These are phyloP conservation scores for Cerrena zonata DNA, from an alignment of 1,284 basidiomycete genomes.

Conservation along the genomic window DNA sequence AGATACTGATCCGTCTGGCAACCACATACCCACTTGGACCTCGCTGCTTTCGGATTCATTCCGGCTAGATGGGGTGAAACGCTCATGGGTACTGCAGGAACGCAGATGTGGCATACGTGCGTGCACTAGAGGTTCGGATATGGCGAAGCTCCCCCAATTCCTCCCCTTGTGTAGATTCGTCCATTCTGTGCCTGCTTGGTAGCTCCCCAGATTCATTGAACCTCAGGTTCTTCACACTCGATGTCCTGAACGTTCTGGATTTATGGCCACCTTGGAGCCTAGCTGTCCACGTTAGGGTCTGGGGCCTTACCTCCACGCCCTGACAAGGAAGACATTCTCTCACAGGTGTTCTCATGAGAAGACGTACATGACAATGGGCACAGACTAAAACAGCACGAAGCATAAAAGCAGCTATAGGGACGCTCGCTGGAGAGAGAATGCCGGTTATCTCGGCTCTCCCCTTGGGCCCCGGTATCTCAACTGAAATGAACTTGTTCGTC, in stretches of 20 bases:
- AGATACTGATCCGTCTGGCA: neutral
- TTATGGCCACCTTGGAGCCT: neutral
- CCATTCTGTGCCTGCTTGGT: too few relatives aligned
- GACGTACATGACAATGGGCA: too few relatives aligned
- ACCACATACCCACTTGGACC: neutral
- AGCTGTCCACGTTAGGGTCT: neutral
- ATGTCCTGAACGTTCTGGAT: neutral
- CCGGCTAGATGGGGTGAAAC: too few relatives aligned
- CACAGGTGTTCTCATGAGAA: too few relatives aligned
- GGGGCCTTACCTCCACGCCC: neutral
- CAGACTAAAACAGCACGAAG: too few relatives aligned
- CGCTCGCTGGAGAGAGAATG: neutral
- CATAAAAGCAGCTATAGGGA: neutral
- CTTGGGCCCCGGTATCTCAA: slow-evolving; percentile 2
- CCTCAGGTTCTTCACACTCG: too few relatives aligned
- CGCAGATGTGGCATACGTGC: too few relatives aligned
- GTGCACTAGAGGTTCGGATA: neutral
- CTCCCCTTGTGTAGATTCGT: neutral
- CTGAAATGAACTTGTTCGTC: neutral
- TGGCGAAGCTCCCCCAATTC: neutral
- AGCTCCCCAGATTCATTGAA: too few relatives aligned
- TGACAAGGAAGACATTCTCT: too few relatives aligned
- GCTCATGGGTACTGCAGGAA: too few relatives aligned
- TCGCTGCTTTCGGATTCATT: neutral
- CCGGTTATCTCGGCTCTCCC: slow-evolving; percentile 1